Evolutionary conservation across 768 basidiomycete species (phyloP), one percentile per base, ranked within the genome.

Genomic region (Russula olivacea): DNA sequence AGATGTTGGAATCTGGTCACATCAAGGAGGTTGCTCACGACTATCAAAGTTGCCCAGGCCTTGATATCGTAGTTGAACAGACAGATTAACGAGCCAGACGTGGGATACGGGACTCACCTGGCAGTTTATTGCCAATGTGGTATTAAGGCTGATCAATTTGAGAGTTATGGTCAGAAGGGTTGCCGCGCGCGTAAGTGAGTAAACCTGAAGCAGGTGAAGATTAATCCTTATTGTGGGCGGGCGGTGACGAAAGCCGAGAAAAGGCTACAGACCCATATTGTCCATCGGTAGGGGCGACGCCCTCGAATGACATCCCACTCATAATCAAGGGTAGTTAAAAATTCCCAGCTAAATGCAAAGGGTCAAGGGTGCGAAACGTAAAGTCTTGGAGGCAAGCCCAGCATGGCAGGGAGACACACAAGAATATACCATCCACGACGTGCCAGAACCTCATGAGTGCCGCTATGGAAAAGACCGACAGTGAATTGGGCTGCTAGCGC

Each of bases 221-320:
- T 54, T 0, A 49, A 4, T 25, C 32, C 17, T 47, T 15, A 7
- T 6, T 1, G 51, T 52, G n/a, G 14, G 23, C 15, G 21, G 2
- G 41, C 1, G 23, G 36, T 14, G 19, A 45, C 15, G n/a, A 53
- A 28, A 19, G 10, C 6, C n/a, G 19, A n/a, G 11, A 34, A 47
- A 17, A 10, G 28, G 12, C 10, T n/a, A 60, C 59, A 17, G n/a
- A 58, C 57, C 57, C 47, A 58, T 58, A 58, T 58, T 2, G 57
- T 49, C 57, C 57, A 40, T 10, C 47, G 23, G 47, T 48, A 50
- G 0, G 32, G 47, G 23, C 57, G 48, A 49, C 32, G 23, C 17
- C 55, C 55, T n/a, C 25, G 25, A 19, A 56, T 32, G 9, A 56
- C 19, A 30, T 34, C 36, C 55, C 40, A 56, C 19, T 56, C 55